Conservation (phyloP, 1,139 yeast genomes). For the Arxiozyma slooffiae region DNA sequence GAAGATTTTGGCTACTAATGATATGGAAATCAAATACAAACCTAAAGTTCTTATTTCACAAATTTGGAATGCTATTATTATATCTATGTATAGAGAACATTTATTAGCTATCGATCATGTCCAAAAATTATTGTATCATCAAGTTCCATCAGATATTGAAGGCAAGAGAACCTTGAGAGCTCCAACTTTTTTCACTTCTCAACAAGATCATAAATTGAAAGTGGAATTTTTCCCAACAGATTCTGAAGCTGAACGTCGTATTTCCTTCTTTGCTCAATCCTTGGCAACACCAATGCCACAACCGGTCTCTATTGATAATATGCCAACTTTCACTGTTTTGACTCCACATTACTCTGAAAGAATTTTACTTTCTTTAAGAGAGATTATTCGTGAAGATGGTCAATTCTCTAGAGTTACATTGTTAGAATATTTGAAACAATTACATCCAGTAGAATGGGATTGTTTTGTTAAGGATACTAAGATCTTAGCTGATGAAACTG, state of each 20-base stretch:
- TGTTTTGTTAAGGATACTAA: constrained; percentile 97
- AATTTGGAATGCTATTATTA: constrained; percentile 97
- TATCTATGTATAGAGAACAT: constrained; percentile 98
- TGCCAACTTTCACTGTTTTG: constrained; percentile 97
- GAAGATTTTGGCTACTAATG: constrained; percentile 92
- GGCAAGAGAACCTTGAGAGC: constrained; percentile 98
- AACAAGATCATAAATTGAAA: constrained; percentile 89
- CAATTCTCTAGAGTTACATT: constrained; percentile 95
- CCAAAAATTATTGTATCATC: constrained; percentile 91
- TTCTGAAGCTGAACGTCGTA: constrained; percentile 98
- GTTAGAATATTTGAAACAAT: constrained; percentile 90
- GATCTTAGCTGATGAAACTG: constrained; percentile 95
- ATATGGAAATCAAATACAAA: constrained; percentile 97
- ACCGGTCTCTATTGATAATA: constrained; percentile 96
- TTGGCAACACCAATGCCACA: constrained; percentile 97
- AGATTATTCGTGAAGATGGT: constrained; percentile 96
- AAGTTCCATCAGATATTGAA: constrained; percentile 94
- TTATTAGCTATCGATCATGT: constrained; percentile 95
- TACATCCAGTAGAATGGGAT: constrained; percentile 99
- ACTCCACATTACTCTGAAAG: constrained; percentile 98
- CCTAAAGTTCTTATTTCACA: constrained; percentile 97
- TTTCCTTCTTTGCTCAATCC: constrained; percentile 96
- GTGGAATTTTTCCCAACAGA: constrained; percentile 94
- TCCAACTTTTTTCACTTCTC: constrained; percentile 95
- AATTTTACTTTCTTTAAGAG: constrained; percentile 87